Evolutionary conservation across 2,329 filamentous ascomycete genomes (phyloP).

Genomic region (Trichoderma sp.): DNA sequence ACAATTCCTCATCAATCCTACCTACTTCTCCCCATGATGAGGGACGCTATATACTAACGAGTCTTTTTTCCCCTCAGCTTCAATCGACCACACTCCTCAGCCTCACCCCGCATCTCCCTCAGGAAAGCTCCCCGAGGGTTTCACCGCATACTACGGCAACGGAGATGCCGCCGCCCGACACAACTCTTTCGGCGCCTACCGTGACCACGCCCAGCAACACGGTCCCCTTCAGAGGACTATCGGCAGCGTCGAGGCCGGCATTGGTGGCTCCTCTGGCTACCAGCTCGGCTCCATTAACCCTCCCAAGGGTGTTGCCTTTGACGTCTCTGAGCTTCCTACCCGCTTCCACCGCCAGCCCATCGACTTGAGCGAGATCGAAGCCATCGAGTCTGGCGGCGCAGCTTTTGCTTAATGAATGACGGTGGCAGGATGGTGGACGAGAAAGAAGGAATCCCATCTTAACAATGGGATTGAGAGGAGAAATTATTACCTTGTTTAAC

Average conservation of each 20-base stretch:
- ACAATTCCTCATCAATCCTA: background rate
- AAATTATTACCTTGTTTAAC: background rate
- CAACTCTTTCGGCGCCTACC: constrained; percentile 71
- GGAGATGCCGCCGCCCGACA: constrained; percentile 36
- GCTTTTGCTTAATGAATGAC: constrained; percentile 43
- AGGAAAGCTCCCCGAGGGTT: constrained; percentile 57
- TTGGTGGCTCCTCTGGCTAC: constrained; percentile 64
- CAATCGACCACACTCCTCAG: constrained; percentile 69
- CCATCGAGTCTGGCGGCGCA: constrained; percentile 89
- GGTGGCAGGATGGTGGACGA: background rate
- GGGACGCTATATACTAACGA: constrained; percentile 23
- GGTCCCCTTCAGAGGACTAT: constrained; percentile 66
- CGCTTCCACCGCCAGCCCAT: constrained; percentile 77
- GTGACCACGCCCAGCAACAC: constrained; percentile 74
- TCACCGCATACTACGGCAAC: constrained; percentile 36
- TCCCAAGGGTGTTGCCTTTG: constrained; percentile 75
- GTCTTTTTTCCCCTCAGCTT: constrained; percentile 41
- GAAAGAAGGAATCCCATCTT: background rate
- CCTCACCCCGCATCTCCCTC: constrained; percentile 70
- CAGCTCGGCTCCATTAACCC: constrained; percentile 71
- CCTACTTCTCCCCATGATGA: background rate
- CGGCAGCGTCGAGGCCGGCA: constrained; percentile 39
- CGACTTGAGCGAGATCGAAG: constrained; percentile 84
- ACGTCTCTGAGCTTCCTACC: constrained; percentile 79
- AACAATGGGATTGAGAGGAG: background rate